phyloP scores from a whole-genome alignment of 1,284 basidiomycete genomes.

The Gomphus bonarii region DNA sequence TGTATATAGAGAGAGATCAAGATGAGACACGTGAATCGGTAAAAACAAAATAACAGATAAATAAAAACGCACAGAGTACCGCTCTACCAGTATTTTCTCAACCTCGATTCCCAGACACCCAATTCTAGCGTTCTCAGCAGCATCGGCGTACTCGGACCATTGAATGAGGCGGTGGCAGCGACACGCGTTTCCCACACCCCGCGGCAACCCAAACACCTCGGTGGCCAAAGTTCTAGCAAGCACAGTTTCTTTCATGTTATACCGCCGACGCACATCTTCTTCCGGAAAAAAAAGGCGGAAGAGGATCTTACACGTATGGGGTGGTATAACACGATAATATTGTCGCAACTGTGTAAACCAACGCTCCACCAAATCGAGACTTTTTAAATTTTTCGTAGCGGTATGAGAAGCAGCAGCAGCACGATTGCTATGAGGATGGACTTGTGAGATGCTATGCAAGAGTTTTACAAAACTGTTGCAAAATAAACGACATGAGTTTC shows the following conservation, averaged over 20 bases:
- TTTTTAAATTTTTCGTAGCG: not conserved
- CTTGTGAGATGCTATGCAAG: conserved; percentile 6
- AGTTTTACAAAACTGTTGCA: conserved; percentile 9
- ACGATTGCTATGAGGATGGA: not conserved
- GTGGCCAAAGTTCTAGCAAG: conserved; percentile 46
- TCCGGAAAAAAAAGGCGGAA: conserved; percentile 78
- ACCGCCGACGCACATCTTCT: conserved; percentile 59
- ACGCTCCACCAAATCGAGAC: conserved; percentile 27
- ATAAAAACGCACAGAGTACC: conserved; percentile 24
- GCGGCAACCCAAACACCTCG: conserved; percentile 32
- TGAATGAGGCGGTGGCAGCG: conserved; percentile 51
- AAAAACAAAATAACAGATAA: not conserved
- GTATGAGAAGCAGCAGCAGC: too few species aligned
- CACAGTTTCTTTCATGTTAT: conserved; percentile 62
- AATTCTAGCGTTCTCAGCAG: conserved; percentile 25
- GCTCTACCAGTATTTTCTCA: conserved; percentile 28
- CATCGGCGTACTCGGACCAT: conserved; percentile 20
- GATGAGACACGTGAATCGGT: not conserved
- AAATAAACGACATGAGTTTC: too few species aligned
- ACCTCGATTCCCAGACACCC: conserved; percentile 70
- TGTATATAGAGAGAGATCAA: too few species aligned
- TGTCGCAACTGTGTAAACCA: conserved; percentile 38
- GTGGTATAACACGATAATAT: conserved; percentile 35
- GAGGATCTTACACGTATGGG: conserved; percentile 38
- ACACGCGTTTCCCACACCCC: conserved; percentile 19